Evolutionary conservation across 2,329 filamentous ascomycete genomes (phyloP), one percentile per base, ranked within the genome.

Genomic region (Talaromyces sp.): DNA sequence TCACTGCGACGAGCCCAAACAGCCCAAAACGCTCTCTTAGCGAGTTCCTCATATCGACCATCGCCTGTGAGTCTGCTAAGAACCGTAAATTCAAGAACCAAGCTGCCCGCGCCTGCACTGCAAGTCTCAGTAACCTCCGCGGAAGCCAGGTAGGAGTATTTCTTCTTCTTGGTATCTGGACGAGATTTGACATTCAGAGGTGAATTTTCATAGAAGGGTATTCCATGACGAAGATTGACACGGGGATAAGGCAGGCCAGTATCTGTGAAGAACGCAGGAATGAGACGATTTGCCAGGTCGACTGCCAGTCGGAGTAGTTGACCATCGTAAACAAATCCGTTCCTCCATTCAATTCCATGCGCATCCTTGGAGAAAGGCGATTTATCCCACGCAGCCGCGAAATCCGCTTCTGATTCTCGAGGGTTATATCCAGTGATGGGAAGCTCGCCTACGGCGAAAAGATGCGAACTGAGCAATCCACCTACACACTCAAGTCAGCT

Each of bases 231-330:
- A 17, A 99, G 80, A 70, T 97, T 97, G 42, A 99, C 93, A 35
- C 94, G 84, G 2, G 94, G 94, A 67, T 97, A 99, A 0, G 94
- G 94, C 60, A 99, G 86, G 4, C 92, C 94, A 0, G 93, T 97
- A 9, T 85, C 80, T 1, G 92, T 96, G 68, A 91, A 91, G 68
- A 99, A 97, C 4, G 94, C 94, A 0, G 94, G 94, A 2, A 99
- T 79, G 2, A 99, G 77, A 46, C 94, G 86, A 64, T 90, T 82
- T 0, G 86, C 91, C 22, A 99, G 80, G 71, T 99, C 93, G 27
- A 90, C 79, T 0, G 94, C 94, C 51, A 99, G 82, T n/a, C 92
- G 85, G 39, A 99, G 77, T 43, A 99, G 78, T 68, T 99, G 94
- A 0, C 91, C 92, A 65, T 97, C 84, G 65, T 99, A 99, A 20